Evolutionary conservation across 1,284 basidiomycete species (phyloP), one percentile per base, ranked within the genome.

Genomic region (Trametes polyzona): DNA sequence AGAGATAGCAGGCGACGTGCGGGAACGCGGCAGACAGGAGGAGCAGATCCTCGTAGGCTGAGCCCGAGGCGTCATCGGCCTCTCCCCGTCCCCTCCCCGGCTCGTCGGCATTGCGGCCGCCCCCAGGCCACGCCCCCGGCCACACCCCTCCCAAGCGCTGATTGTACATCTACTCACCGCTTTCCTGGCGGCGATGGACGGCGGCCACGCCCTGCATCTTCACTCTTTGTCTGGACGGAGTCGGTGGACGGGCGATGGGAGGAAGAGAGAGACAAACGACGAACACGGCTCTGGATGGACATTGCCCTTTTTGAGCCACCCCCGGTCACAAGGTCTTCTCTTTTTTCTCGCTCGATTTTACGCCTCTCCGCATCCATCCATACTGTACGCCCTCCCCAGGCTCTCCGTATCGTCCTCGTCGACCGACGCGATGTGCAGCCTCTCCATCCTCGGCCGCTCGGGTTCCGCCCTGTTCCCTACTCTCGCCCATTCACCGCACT

Each of bases 81-180:
- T n/a, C n/a, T n/a, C n/a, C n/a, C 47, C 39, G 11, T 40, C 35
- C 9, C 29, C 32, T 29, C 50, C 23, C 43, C 52, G 50, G 40
- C 40, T n/a, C 17, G 35, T 54, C 52, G 51, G 56, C 56, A 40
- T 7, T 23, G n/a, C n/a, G n/a, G 17, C 42, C 29, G 39, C 35
- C 47, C 54, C 33, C 48, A 6, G 21, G 30, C 54, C 32, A 36
- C 44, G 36, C n/a, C n/a, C 27, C 52, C 42, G 39, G 14, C 43
- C 39, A 4, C 39, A 11, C 30, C 36, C 27, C 30, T 35, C 24
- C 26, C 29, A 32, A 36, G 36, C 30, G 11, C 6, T 7, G 17
- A 11, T 27, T 26, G 26, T 26, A 9, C 26, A 44, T 12, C 26
- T 14, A 55, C 57, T 55, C 48, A 59, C 57, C 51, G 9, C 6